phyloP scores from a whole-genome alignment of 2,329 filamentous ascomycete species.

The Venturia carpophila region DNA sequence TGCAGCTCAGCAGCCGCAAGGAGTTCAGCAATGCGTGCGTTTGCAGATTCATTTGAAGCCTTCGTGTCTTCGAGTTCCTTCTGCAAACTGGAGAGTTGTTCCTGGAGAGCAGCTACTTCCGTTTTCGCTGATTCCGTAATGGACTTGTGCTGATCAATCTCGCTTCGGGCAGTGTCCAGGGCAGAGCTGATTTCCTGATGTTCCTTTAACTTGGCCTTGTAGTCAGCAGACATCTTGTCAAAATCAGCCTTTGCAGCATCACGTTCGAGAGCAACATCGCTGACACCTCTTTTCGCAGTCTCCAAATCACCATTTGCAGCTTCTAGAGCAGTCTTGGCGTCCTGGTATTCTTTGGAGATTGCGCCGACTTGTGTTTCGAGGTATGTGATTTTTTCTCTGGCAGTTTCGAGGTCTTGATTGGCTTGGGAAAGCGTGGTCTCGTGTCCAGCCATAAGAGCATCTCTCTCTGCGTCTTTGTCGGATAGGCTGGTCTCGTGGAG shows the following conservation, averaged over 20 bases:
- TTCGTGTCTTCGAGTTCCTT: constrained; percentile 7
- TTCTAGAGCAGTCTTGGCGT: constrained; percentile 6
- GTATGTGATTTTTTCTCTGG: background rate
- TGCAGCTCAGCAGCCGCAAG: constrained; percentile 3
- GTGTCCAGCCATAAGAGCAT: constrained; percentile 1
- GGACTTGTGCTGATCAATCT: background rate
- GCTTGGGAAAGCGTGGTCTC: constrained; percentile 6
- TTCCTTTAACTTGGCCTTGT: background rate
- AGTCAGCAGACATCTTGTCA: constrained; percentile 1
- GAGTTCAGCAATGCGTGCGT: constrained; percentile 13
- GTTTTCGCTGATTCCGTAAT: background rate
- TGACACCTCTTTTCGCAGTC: constrained; percentile 1
- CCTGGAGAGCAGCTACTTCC: background rate
- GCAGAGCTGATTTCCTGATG: constrained; percentile 5
- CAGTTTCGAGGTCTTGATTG: background rate
- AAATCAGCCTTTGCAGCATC: background rate
- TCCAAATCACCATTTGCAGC: constrained; percentile 15
- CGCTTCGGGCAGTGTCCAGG: background rate
- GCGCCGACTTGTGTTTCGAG: constrained; percentile 7
- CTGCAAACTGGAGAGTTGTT: constrained; percentile 7
- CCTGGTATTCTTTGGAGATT: constrained; percentile 10
- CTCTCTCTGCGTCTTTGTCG: background rate
- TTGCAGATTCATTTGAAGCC: background rate
- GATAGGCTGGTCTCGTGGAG: constrained; percentile 9
- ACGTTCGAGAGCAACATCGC: background rate